Percentiles rank a stretch among this genome's conserved stretches.
Conservation (phyloP, 1,284 basidiomycete species). For the Pholiota adiposa region DNA sequence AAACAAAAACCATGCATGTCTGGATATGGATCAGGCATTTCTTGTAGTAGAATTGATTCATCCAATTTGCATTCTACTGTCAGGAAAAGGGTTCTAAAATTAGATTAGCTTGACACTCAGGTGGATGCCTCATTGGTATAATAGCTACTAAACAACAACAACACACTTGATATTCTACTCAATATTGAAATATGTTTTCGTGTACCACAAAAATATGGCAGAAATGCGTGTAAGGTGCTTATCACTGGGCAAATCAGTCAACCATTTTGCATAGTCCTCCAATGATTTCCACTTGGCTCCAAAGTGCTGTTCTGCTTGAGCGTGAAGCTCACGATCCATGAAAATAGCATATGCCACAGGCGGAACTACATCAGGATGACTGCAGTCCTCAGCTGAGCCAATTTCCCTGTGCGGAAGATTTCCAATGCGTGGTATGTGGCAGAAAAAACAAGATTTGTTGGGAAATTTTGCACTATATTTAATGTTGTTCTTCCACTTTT, state of each 20-base stretch:
- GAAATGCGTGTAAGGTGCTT: neutral
- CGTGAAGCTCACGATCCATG: neutral
- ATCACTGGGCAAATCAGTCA: neutral
- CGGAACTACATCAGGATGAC: neutral
- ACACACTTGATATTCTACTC: no score
- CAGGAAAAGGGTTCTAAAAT: no score
- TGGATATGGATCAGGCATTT: no score
- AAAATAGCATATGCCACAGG: neutral
- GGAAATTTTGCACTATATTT: neutral
- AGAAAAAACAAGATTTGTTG: neutral
- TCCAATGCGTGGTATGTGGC: neutral
- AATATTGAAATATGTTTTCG: no score
- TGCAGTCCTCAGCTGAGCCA: neutral
- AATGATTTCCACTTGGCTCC: neutral
- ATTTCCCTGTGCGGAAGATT: neutral
- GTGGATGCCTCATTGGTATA: no score
- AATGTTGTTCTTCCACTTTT: no score
- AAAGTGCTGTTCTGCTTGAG: neutral
- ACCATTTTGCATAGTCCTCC: neutral
- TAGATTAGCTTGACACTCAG: no score
- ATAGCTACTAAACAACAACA: no score
- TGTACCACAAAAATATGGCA: no score
- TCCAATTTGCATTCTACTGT: no score
- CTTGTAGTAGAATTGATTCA: no score
- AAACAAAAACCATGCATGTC: no score